A percentile compares a stretch with the other conserved stretches of the same genome.
These are phyloP conservation scores for Penicillium palitans DNA, from an alignment of 2,329 filamentous ascomycete species.

Conservation along the genomic window DNA sequence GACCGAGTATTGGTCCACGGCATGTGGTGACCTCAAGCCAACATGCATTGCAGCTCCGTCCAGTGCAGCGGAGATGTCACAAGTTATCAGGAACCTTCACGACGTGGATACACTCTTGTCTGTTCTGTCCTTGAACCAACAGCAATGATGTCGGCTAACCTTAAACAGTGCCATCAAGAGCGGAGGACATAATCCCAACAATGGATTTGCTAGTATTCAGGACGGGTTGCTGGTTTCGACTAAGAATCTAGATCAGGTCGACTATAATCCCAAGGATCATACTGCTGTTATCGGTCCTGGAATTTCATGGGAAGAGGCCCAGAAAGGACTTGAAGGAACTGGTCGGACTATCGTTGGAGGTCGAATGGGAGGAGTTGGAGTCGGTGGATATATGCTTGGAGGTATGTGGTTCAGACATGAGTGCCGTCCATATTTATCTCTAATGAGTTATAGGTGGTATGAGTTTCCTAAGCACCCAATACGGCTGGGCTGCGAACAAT, in stretches of 20 bases:
- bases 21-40: conserved; percentile 46
- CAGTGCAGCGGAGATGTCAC: conserved; percentile 54
- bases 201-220: conserved; percentile 49
- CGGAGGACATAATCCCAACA: conserved; percentile 52
- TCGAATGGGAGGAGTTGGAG: conserved; percentile 50
- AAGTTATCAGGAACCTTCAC: conserved; percentile 53
- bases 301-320: conserved; percentile 38
- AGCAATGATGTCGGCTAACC: background rate
- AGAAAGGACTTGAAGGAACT: conserved; percentile 33
- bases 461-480: conserved; percentile 54
- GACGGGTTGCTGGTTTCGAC: conserved; percentile 49
- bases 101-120: conserved; percentile 51
- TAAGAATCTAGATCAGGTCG: conserved; percentile 43
- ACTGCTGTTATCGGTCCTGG: conserved; percentile 45
- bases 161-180: conserved; percentile 49
- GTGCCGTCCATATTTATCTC: background rate
- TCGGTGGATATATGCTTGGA: conserved; percentile 50
- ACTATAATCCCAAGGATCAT: conserved; percentile 37
- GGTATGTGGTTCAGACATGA: conserved; percentile 28
- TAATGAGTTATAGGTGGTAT: conserved; percentile 31
- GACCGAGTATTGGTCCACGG: conserved; percentile 50
- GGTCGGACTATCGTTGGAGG: conserved; percentile 45
- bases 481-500: conserved; percentile 52
- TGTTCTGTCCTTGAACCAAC: background rate
- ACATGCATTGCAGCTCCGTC: conserved; percentile 52